These are phyloP conservation scores for Cryptococcus sp. DNA, from an alignment of 1,284 basidiomycete species.

Conservation along the genomic window DNA sequence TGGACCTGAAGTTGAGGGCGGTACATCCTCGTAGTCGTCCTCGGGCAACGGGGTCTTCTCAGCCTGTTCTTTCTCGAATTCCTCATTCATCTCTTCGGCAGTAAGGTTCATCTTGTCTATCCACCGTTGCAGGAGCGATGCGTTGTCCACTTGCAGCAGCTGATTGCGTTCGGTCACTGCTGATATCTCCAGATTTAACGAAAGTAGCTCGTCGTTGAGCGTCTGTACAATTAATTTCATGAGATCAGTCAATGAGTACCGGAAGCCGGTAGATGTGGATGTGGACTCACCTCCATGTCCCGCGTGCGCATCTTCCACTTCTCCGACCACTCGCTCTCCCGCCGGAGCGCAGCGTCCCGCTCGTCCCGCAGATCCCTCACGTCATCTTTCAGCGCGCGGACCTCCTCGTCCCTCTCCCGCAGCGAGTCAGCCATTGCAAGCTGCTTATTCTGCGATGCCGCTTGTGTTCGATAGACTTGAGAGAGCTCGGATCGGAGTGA, in stretches of 20 bases:
- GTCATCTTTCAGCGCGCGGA: slow-evolving; percentile 78
- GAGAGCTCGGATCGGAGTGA: slow-evolving; percentile 86
- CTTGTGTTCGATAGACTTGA: slow-evolving; percentile 92
- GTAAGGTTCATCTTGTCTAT: slow-evolving; percentile 90
- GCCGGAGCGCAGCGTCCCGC: slow-evolving; percentile 53
- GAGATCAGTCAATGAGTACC: not conserved
- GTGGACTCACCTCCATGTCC: slow-evolving; percentile 71
- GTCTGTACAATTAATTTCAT: slow-evolving; percentile 59
- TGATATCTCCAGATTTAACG: slow-evolving; percentile 82
- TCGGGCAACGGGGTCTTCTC: not conserved
- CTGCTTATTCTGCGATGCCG: slow-evolving; percentile 80
- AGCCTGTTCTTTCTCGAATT: slow-evolving; percentile 46
- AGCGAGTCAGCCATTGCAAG: slow-evolving; percentile 91
- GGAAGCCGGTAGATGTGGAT: not conserved
- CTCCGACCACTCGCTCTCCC: slow-evolving; percentile 69
- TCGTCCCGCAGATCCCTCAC: slow-evolving; percentile 80
- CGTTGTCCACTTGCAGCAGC: slow-evolving; percentile 86
- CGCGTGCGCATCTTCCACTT: slow-evolving; percentile 85
- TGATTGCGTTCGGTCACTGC: slow-evolving; percentile 86
- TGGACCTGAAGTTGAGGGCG: not conserved
- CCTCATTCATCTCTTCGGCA: slow-evolving; percentile 93
- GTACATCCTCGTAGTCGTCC: not conserved
- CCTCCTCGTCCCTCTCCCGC: slow-evolving; percentile 85
- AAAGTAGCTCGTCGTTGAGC: slow-evolving; percentile 90
- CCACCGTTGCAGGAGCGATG: slow-evolving; percentile 90